phyloP scores from a whole-genome alignment of 176 grass and related monocot genomes.

The Juncus inflexus region DNA sequence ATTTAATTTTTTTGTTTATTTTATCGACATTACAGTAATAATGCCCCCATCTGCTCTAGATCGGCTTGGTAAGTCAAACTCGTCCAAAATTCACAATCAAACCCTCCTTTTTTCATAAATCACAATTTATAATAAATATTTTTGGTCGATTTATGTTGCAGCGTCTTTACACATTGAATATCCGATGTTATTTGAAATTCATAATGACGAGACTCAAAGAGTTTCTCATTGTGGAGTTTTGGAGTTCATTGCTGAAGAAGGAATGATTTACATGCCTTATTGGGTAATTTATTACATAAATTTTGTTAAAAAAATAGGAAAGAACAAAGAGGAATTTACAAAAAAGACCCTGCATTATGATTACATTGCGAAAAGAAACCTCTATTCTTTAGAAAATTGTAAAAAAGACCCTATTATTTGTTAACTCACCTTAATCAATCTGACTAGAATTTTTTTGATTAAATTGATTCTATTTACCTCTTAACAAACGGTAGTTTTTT shows the following conservation, averaged over 20 bases:
- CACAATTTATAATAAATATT: neutral
- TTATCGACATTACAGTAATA: slow-evolving; percentile 54
- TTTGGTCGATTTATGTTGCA: slow-evolving; percentile 35
- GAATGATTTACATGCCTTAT: slow-evolving; percentile 90
- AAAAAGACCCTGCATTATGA: too few relatives aligned
- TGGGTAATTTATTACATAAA: slow-evolving; percentile 43
- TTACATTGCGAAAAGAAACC: neutral
- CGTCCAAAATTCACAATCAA: neutral
- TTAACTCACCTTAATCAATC: slow-evolving; percentile 17
- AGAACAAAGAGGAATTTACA: too few relatives aligned
- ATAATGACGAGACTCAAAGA: slow-evolving; percentile 53
- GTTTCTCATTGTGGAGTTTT: slow-evolving; percentile 89
- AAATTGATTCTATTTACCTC: too few relatives aligned
- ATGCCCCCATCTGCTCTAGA: slow-evolving; percentile 86
- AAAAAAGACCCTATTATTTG: neutral
- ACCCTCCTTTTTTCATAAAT: neutral
- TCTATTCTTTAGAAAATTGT: neutral
- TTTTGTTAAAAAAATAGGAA: too few relatives aligned
- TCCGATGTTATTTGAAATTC: slow-evolving; percentile 85
- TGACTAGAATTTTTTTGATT: neutral
- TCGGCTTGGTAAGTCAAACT: slow-evolving; percentile 59
- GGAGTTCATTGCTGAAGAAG: slow-evolving; percentile 96
- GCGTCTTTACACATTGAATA: slow-evolving; percentile 82
- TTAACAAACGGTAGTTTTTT: too few relatives aligned
- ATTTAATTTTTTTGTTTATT: slow-evolving; percentile 20